These are phyloP conservation scores for Solanum infundibuliforme DNA, from an alignment of 257 asterid species.

Conservation along the genomic window DNA sequence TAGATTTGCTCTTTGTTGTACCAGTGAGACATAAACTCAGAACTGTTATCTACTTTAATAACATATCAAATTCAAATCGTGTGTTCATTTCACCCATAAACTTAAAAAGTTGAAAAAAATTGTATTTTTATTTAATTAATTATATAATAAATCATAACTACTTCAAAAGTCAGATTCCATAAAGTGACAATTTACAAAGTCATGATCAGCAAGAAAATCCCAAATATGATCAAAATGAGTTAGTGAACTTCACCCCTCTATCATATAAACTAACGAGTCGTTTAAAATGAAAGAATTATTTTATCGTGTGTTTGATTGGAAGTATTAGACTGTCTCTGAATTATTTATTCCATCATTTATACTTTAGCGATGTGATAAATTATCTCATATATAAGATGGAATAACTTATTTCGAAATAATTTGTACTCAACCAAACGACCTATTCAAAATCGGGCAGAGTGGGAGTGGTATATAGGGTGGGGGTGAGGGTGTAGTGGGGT, in stretches of 20 bases:
- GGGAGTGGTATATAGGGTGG: neutral
- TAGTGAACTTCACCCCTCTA: neutral
- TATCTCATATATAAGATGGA: too few species aligned
- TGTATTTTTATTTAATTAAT: neutral
- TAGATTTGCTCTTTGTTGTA: neutral
- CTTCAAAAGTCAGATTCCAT: neutral
- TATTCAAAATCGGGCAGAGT: neutral
- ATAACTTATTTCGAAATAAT: too few species aligned
- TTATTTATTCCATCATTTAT: too few species aligned
- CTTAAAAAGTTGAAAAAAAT: neutral
- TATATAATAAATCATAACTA: neutral
- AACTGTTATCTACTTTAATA: neutral
- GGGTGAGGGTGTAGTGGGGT: neutral
- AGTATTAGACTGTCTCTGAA: too few species aligned
- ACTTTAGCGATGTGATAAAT: fast-evolving
- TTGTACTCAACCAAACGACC: too few species aligned
- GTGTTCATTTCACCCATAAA: neutral
- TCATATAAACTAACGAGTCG: too few species aligned
- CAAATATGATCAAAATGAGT: neutral
- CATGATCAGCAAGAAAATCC: neutral
- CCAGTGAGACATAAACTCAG: neutral
- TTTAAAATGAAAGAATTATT: too few species aligned
- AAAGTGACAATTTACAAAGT: neutral
- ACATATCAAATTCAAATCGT: neutral
- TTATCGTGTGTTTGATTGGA: too few species aligned